These are phyloP conservation scores for Guadua angustifolia DNA, from an alignment of 176 grass and related monocot species.

Conservation along the genomic window DNA sequence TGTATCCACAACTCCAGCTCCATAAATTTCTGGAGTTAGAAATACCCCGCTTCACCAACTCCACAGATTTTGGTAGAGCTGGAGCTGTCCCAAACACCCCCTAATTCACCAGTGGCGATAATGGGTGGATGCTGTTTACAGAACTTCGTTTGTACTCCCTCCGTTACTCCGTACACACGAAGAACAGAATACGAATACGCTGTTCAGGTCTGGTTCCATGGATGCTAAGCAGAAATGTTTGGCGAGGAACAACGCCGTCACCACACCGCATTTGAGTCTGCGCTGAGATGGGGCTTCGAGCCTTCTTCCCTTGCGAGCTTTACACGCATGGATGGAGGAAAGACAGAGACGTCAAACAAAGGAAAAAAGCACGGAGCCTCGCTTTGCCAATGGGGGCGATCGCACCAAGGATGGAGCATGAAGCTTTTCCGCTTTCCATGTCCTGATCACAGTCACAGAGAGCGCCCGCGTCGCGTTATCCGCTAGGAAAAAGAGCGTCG, in stretches of 20 bases:
- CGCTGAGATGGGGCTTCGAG: not conserved
- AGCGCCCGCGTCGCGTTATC: not conserved
- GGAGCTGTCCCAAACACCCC: no score
- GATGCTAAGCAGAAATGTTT: not conserved
- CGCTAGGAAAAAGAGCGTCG: no score
- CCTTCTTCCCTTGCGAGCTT: not conserved
- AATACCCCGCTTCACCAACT: no score
- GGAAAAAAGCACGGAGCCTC: not conserved
- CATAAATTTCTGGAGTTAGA: no score
- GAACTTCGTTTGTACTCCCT: not conserved
- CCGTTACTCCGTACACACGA: not conserved
- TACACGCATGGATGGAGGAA: constrained; percentile 7
- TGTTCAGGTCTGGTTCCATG: not conserved
- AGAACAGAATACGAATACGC: not conserved
- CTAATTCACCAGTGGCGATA: not conserved
- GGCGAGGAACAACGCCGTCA: not conserved
- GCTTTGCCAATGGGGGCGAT: constrained; percentile 22
- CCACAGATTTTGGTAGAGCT: no score
- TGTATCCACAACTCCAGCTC: no score
- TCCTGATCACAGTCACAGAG: not conserved
- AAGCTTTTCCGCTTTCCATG: not conserved
- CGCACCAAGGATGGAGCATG: not conserved
- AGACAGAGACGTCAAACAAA: not conserved
- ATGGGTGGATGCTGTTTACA: not conserved
- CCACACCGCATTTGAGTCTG: not conserved